Evolutionary conservation across 345 rosid genomes (phyloP).

Genomic region (Camelina hispida): DNA sequence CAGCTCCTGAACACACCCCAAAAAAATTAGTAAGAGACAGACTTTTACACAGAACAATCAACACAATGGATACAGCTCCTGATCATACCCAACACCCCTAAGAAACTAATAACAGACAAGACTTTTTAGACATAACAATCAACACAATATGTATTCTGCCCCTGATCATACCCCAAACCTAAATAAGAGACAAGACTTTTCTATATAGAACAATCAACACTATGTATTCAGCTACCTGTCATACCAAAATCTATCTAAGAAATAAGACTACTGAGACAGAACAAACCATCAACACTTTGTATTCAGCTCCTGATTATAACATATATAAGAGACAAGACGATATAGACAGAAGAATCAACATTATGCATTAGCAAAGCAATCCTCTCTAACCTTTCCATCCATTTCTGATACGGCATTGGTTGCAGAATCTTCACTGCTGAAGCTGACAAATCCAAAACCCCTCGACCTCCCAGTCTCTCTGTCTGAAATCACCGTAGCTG

Average conservation of each 20-base stretch:
- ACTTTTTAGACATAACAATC: background rate
- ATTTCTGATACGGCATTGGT: constrained; percentile 58
- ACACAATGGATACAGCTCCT: no score
- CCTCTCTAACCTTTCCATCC: constrained; percentile 68
- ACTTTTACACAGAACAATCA: background rate
- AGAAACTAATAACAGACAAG: no score
- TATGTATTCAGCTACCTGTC: constrained; percentile 35
- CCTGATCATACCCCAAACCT: constrained; percentile 40
- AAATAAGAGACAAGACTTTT: background rate
- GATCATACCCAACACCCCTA: no score
- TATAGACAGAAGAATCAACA: constrained; percentile 4
- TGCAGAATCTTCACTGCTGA: constrained; percentile 50
- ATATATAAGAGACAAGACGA: background rate
- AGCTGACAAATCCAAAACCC: constrained; percentile 74
- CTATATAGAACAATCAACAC: background rate
- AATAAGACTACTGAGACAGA: background rate
- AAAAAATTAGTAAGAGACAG: background rate
- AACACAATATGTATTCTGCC: constrained; percentile 25
- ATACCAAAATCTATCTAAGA: no score
- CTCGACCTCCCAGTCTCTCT: constrained; percentile 74
- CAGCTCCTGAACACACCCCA: constrained; percentile 45
- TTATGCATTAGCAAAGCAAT: background rate
- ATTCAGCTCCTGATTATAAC: constrained; percentile 45
- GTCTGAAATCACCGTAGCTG: constrained; percentile 62
- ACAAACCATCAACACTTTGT: background rate